phyloP scores from a whole-genome alignment of 352 stramenopile species.

The Phytophthora tentaculata region DNA sequence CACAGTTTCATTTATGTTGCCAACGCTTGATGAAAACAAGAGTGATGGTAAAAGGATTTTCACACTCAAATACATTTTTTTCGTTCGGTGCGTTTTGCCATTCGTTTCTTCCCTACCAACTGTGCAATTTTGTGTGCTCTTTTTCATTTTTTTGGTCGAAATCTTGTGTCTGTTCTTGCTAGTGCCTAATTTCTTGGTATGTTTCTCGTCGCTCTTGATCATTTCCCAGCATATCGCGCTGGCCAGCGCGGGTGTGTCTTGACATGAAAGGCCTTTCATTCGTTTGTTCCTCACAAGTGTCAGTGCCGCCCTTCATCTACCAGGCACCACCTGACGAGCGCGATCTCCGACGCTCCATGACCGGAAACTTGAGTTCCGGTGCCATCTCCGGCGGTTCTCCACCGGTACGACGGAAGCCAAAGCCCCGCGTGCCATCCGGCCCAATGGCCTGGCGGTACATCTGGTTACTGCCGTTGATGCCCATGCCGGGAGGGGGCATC shows the following conservation, averaged over 20 bases:
- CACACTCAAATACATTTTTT: conserved; percentile 1
- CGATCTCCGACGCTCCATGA: conserved; percentile 79
- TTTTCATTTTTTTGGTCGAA: conserved; percentile 30
- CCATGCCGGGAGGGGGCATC: conserved; percentile 46
- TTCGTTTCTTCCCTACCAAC: conserved; percentile 13
- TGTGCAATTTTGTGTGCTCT: conserved; percentile 36
- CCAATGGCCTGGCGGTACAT: conserved; percentile 81
- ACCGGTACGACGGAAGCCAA: conserved; percentile 74
- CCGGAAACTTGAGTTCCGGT: conserved; percentile 59
- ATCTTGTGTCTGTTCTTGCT: conserved; percentile 30
- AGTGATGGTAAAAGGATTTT: neutral
- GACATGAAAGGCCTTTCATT: conserved; percentile 26
- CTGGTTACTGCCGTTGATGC: conserved; percentile 56
- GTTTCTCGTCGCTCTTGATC: conserved; percentile 35
- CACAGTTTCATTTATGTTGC: conserved; percentile 9
- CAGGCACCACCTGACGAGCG: conserved; percentile 66
- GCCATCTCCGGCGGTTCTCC: conserved; percentile 59
- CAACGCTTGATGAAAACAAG: conserved; percentile 10
- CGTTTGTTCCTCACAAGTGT: conserved; percentile 28
- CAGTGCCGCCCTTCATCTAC: conserved; percentile 32
- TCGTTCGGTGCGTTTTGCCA: neutral
- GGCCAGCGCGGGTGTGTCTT: conserved; percentile 20
- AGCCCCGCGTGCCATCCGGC: conserved; percentile 81
- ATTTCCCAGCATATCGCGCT: conserved; percentile 40
- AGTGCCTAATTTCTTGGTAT: conserved; percentile 34